Conservation (phyloP, 1,139 yeast genomes). For the Diutina sp. region DNA sequence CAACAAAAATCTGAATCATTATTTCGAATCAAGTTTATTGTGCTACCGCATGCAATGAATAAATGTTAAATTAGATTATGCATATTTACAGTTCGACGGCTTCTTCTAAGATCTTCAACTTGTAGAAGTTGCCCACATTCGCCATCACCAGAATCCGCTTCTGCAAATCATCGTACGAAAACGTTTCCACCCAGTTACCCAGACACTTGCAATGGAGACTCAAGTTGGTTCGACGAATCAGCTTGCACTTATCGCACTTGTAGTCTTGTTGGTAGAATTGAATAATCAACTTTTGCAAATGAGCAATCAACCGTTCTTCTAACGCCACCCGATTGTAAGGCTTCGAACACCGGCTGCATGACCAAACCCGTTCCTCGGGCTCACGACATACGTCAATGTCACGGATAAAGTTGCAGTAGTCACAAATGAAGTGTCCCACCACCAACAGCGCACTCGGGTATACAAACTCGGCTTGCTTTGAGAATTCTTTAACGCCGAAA, state of each 20-base stretch:
- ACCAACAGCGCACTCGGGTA: constrained; percentile 66
- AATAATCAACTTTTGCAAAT: constrained; percentile 42
- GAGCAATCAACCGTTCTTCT: constrained; percentile 69
- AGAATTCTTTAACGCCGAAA: constrained; percentile 77
- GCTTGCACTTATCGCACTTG: constrained; percentile 65
- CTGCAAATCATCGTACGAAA: constrained; percentile 31
- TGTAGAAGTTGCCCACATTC: constrained; percentile 49
- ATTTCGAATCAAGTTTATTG: too few relatives aligned
- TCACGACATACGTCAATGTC: constrained; percentile 81
- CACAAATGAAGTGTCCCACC: constrained; percentile 63
- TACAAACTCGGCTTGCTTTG: constrained; percentile 58
- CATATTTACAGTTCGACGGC: constrained; percentile 3
- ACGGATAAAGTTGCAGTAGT: constrained; percentile 58
- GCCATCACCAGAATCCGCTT: constrained; percentile 35
- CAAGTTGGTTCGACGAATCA: constrained; percentile 56
- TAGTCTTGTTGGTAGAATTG: constrained; percentile 69
- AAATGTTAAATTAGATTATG: constrained; percentile 18
- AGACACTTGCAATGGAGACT: constrained; percentile 77
- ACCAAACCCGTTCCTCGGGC: constrained; percentile 38
- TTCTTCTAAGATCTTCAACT: constrained; percentile 45
- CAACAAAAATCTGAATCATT: too few relatives aligned
- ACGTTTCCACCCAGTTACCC: constrained; percentile 66
- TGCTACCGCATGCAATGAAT: neutral
- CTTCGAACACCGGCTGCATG: constrained; percentile 57
- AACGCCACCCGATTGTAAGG: constrained; percentile 54